Evolutionary conservation across 352 stramenopile genomes (phyloP), one percentile per base, ranked within the genome.

Genomic region (Phytophthora nicotianae): DNA sequence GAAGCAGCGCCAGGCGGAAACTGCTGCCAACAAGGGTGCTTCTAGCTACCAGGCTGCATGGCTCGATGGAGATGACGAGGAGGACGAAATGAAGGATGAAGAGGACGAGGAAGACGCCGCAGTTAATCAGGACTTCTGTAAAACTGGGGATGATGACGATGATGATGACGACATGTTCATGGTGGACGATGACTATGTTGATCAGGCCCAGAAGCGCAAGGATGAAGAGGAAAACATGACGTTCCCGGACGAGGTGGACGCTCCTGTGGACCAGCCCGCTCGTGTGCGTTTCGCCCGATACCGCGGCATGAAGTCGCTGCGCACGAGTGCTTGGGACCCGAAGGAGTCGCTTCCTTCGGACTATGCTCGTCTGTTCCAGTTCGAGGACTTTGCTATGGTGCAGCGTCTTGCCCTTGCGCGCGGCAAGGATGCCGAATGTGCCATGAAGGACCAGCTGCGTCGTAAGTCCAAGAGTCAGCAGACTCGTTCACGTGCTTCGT

Each of bases 261-360:
- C 80, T 29, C 84, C 86, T 1, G 59, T 45, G 0, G 85, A 95
- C 40, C 74, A 77, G 13, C 64, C 77, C 27, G 86, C 80, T 16
- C 84, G 84, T 27, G 75, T 89, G 14, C 84, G 86, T 29, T 94
- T 95, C 58, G 86, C 86, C 16, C 86, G 86, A 5, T 99, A 99
- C 88, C 92, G 98, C 38, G 95, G 95, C 10, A 83, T 99, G 45
- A 98, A 99, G 76, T 98, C 81, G 46, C 97, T 99, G 64, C 91
- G 96, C 24, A 99, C 95, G 56, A 98, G 90, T 57, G 71, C 84
- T 49, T 99, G 97, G 97, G 96, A 99, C 69, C 84, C 97, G 2
- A 99, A 99, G 77, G 98, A 99, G 79, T 98, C 96, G 68, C 91
- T 99, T 7, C 98, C 98, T 20, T 84, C 90, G 23, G 92, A 98